phyloP scores from a whole-genome alignment of 768 basidiomycete genomes.

The Vararia minispora region DNA sequence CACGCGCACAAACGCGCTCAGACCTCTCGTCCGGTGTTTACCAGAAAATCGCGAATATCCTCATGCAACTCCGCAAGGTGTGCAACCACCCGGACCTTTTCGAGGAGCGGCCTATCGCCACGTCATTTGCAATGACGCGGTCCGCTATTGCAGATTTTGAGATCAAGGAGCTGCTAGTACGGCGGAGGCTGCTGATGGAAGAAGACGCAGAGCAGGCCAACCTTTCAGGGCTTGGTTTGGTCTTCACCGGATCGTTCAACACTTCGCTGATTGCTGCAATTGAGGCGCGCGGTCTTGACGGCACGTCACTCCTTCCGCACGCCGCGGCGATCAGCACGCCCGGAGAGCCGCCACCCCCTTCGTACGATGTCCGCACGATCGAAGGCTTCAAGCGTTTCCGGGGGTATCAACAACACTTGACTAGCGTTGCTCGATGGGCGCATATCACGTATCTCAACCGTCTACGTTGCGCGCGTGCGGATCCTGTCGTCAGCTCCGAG shows the following conservation, averaged over 20 bases:
- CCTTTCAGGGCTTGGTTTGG: conserved; percentile 54
- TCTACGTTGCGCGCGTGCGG: conserved; percentile 42
- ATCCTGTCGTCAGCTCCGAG: conserved; percentile 27
- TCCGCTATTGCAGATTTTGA: conserved; percentile 72
- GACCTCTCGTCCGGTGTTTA: conserved; percentile 80
- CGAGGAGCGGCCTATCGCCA: conserved; percentile 77
- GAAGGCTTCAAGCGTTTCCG: conserved; percentile 51
- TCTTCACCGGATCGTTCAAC: conserved; percentile 46
- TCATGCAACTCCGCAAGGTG: conserved; percentile 97
- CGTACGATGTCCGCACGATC: conserved; percentile 66
- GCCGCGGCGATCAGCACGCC: conserved; percentile 41
- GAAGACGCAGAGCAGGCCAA: conserved; percentile 42
- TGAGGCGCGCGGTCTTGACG: conserved; percentile 48
- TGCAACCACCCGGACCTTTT: conserved; percentile 93
- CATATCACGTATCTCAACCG: conserved; percentile 67
- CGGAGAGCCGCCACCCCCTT: conserved; percentile 57
- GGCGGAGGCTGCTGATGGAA: conserved; percentile 56
- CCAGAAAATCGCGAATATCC: conserved; percentile 84
- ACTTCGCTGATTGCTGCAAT: conserved; percentile 40
- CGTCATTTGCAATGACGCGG: conserved; percentile 62
- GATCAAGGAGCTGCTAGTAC: conserved; percentile 80
- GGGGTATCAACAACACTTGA: conserved; percentile 34
- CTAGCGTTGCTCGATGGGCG: conserved; percentile 48
- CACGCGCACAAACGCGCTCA: conserved; percentile 69
- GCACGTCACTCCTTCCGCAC: conserved; percentile 41